Evolutionary conservation across 305 asterid species (phyloP), one percentile per base, ranked within the genome.

Genomic region (Lippia alba): DNA sequence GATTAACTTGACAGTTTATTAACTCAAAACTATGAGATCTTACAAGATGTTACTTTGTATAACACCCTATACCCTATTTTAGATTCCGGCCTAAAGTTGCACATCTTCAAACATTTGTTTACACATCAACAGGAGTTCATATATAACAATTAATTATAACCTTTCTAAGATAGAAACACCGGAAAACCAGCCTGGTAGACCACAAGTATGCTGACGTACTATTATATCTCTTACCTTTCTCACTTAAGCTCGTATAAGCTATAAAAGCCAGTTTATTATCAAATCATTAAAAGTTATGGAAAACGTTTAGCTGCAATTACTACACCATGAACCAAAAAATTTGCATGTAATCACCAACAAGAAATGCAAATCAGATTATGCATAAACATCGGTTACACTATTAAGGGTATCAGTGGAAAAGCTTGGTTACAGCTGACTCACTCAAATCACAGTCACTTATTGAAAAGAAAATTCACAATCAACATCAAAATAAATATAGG

Each of bases 111-210:
- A 49, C 58, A 49, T 50, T n/a, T 5, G 4, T 46, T 44, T 39
- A 58, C 59, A 48, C 69, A 74, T 57, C 15, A 70, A 34, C 36
- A 12, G 64, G 9, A 67, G 17, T 45, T 46, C n/a, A 16, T 49
- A 17, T 32, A 53, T 64, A 57, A 65, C 64, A 53, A 41, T 12
- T 34, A 57, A 34, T 12, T 4, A 64, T 33, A 68, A 60, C 12
- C 55, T 67, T 64, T 50, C 72, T 46, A 68, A 76, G 66, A 45
- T 39, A 77, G n/a, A 17, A 62, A 60, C 56, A 65, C 33, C 33
- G 24, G 57, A 69, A 58, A 16, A 50, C 20, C 70, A 69, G 48
- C 49, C 63, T 33, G 12, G 19, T 36, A 41, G 34, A 67, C 66
- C 56, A 41, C 2, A 0, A 69, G 50, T 20, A 40, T 56, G 53